Conservation (phyloP, 768 basidiomycete genomes). For the Symmetrospora coprosmae region DNA sequence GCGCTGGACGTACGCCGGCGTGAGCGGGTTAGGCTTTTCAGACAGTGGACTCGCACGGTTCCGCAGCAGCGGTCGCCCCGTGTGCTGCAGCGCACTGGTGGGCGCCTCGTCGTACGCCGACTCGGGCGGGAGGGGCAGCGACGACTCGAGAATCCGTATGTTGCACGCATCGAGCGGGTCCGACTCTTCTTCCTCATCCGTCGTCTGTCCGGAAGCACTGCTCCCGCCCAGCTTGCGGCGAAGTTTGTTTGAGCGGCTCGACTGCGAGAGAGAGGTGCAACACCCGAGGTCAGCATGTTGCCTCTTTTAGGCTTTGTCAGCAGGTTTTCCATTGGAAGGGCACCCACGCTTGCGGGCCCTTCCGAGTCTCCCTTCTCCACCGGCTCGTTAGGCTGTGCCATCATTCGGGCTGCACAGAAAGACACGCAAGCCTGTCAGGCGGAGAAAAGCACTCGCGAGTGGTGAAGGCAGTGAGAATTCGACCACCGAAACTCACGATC, state of each 20-base stretch:
- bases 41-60: slow-evolving; percentile 1
- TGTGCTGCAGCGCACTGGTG: background rate
- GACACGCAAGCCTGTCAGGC: no score
- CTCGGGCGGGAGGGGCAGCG: slow-evolving; percentile 8
- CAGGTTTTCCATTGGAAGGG: background rate
- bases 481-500: slow-evolving; percentile 7
- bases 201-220: slow-evolving; percentile 15
- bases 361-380: background rate
- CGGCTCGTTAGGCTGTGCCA: no score
- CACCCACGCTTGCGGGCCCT: background rate
- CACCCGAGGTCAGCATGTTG: background rate
- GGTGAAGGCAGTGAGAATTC: no score
- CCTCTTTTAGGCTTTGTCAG: background rate
- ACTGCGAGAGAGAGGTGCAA: background rate
- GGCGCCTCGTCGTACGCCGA: background rate
- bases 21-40: background rate
- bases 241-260: slow-evolving; percentile 3
- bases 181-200: slow-evolving; percentile 56
- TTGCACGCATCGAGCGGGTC: slow-evolving; percentile 41
- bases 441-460: no score
- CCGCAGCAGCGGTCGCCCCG: slow-evolving; percentile 4
- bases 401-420: slow-evolving; percentile 11
- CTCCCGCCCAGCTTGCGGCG: slow-evolving; percentile 22
- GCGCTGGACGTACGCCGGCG: background rate
- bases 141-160: slow-evolving; percentile 36